phyloP scores from a whole-genome alignment of 805 yeast genomes.

The Myxozyma kluyveri region DNA sequence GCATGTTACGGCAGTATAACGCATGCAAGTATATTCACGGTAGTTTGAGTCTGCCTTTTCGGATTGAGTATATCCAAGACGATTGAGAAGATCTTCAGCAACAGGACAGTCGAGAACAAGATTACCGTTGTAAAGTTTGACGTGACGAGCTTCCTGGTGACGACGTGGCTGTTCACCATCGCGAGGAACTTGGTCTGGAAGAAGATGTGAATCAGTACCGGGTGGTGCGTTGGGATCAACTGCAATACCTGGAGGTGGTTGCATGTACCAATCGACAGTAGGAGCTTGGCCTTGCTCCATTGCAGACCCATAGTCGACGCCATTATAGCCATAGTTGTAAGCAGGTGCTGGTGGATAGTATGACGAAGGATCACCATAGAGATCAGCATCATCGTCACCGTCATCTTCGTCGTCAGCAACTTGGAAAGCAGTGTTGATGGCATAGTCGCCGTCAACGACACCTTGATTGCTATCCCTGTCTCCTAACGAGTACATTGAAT shows the following conservation, averaged over 20 bases:
- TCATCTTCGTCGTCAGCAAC: not conserved
- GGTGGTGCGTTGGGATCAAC: not conserved
- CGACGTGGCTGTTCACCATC: constrained; percentile 38
- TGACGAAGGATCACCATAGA: not conserved
- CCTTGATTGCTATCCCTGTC: not conserved
- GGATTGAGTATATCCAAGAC: not conserved
- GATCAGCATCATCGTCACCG: not conserved
- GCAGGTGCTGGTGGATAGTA: not conserved
- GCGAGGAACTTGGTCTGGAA: too few species aligned
- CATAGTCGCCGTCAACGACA: not conserved
- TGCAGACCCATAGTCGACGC: not conserved
- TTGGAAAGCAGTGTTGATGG: not conserved
- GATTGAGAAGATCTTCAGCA: constrained; percentile 57
- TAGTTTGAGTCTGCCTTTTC: constrained; percentile 40
- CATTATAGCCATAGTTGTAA: not conserved
- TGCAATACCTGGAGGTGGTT: constrained; percentile 6
- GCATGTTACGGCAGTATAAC: constrained; percentile 92
- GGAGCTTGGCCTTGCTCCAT: constrained; percentile 7
- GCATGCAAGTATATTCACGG: constrained; percentile 78
- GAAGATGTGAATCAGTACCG: constrained; percentile 30
- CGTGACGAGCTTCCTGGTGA: constrained; percentile 43
- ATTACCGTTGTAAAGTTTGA: constrained; percentile 67
- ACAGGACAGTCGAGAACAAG: constrained; percentile 87
- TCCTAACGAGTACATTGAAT: not conserved
- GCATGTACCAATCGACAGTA: constrained; percentile 6